Base-by-base conservation (phyloP, 306 rosid species). In the Pyrus bretschneideri region DNA sequence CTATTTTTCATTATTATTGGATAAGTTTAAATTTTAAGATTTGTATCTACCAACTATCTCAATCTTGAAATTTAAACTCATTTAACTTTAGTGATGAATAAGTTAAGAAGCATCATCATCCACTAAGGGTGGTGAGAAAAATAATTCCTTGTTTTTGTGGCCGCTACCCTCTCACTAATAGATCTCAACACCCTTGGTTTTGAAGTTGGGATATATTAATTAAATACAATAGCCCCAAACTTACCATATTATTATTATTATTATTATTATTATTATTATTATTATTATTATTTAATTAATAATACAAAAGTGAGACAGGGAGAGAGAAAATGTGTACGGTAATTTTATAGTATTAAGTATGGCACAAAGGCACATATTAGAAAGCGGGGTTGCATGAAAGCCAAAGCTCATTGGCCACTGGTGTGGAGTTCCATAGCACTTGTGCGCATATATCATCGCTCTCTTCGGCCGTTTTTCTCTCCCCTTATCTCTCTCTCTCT, bases 391-490 rank as follows among this genome's bases (percentile, higher is more conserved):
- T 85, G 82, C 91, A 87, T 85, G 87, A 83, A 82, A 80, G 66
- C 76, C 49, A 35, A 80, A 69, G 80, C 73, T 62, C 17, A 87
- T 87, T 87, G 90, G 90, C 23, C 21, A 6, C 71, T 75, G 81
- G 78, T 77, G 73, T 84, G 78, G 71, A 70, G 79, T 81, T 87
- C 83, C 85, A 81, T 83, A 79, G 73, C 80, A 45, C 71, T 81
- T 66, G 76, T 83, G 45, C 67, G 76, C 79, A 81, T 81, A 81
- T 81, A 74, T 82, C 72, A 70, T 62, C 72, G 31, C 45, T 38
- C 71, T 72, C 70, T 68, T 75, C 67, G 67, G 70, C 33, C 78
- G 61, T 78, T 77, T 70, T 17, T 76, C 70, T 35, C 21, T 75
- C 33, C 59, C 69, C 42, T 38, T 35, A 35, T 35, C 40, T 35